Conservation (phyloP, 106 monocot species). For the Platanthera zijinensis region DNA sequence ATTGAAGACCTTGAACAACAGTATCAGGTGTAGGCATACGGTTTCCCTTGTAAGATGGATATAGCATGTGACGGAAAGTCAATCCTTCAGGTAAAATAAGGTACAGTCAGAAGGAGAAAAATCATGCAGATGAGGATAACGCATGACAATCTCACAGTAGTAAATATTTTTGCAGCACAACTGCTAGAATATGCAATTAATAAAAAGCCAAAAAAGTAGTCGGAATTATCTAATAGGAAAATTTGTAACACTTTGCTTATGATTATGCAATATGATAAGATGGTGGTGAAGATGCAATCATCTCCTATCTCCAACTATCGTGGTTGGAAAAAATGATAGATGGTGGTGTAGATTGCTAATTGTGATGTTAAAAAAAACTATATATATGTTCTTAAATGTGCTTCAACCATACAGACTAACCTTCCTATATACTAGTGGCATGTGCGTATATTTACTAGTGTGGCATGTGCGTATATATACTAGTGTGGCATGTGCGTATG, state of each 20-base stretch:
- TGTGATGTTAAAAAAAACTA: background rate
- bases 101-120: slow-evolving; percentile 9
- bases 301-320: background rate
- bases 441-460: too few relatives aligned
- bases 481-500: too few relatives aligned
- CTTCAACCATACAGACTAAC: too few relatives aligned
- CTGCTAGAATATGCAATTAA: background rate
- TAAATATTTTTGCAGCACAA: background rate
- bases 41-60: slow-evolving; percentile 81
- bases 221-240: background rate
- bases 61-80: slow-evolving; percentile 82
- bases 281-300: background rate
- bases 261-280: background rate
- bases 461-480: too few relatives aligned
- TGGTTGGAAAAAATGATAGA: background rate
- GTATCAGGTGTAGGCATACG: slow-evolving; percentile 96
- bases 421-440: too few relatives aligned
- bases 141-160: background rate
- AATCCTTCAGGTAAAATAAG: slow-evolving; percentile 39
- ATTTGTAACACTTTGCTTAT: background rate
- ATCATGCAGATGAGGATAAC: background rate
- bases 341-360: background rate
- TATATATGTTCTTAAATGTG: background rate
- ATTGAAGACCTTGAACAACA: slow-evolving; percentile 86
- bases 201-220: background rate